Evolutionary conservation across 495 filamentous ascomycete species (phyloP), one percentile per base, ranked within the genome.

Genomic region (Halenospora varia): DNA sequence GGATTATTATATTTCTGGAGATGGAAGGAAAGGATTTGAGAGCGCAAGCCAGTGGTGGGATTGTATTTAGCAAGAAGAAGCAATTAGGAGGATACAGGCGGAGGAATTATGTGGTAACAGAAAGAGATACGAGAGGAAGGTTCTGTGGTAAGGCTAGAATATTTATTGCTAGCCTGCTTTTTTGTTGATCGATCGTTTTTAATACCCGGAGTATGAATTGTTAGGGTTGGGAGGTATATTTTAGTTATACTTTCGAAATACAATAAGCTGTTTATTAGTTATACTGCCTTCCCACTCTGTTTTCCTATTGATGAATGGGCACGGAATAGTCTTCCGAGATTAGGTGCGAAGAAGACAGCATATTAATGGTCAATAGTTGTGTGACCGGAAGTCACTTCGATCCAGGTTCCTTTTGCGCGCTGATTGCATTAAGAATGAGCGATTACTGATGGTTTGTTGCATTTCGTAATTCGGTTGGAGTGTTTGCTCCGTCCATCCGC

Each of bases 141-240:
- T 17, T 40, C 10, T 11, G 41, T 41, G 11, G 35, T n/a, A 17
- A 9, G 35, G 39, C 10, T 23, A 51, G 48, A 51, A 51, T 24
- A 25, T 39, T 35, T 35, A 35, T 35, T 35, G 13, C 29, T 35
- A 35, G 29, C 29, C 29, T 6, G 29, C 29, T 35, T 35, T 35
- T 35, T 13, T 4, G 13, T 35, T 4, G 29, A 35, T 35, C 29
- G 29, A 6, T 35, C 39, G 42, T 55, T 20, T 55, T 55, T 55
- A 55, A 55, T 55, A 55, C 53, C 53, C 53, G 24, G 44, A 47
- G 53, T 48, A 48, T 55, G 41, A 10, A 15, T 48, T n/a, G 50
- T 52, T n/a, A 35, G 29, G 4, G 4, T 35, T 6, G 29, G 29
- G 29, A 35, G 29, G 29, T 6, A 35, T 4, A 13, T 35, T 6